A percentile compares a stretch with the other conserved stretches of the same genome.
These are phyloP conservation scores for Pisolithus microcarpus DNA, from an alignment of 768 basidiomycete genomes.

Conservation along the genomic window DNA sequence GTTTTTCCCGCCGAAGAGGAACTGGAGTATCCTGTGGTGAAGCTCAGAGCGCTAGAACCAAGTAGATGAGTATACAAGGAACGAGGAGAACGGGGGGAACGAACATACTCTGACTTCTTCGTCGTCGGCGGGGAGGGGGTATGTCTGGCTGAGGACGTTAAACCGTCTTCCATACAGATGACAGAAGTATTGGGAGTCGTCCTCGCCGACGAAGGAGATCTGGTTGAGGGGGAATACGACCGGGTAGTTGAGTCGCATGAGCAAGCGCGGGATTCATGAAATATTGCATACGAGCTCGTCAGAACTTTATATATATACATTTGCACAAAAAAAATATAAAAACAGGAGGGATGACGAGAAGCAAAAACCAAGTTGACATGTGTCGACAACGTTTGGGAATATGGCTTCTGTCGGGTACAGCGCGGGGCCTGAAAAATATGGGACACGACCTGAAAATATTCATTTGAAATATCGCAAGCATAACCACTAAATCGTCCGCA, in stretches of 20 bases:
- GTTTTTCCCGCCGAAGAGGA: slow-evolving; percentile 55
- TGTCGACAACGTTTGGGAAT: slow-evolving; percentile 13
- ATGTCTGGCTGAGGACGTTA: slow-evolving; percentile 47
- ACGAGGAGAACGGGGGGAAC: neutral
- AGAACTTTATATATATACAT: no score
- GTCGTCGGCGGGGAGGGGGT: slow-evolving; percentile 59
- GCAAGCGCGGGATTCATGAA: slow-evolving; percentile 1
- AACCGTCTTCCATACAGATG: slow-evolving; percentile 45
- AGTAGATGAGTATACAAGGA: neutral
- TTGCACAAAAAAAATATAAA: slow-evolving; percentile 18
- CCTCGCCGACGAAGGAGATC: slow-evolving; percentile 32
- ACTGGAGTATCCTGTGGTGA: slow-evolving; percentile 60
- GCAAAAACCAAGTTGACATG: slow-evolving; percentile 13
- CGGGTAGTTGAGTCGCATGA: slow-evolving; percentile 26
- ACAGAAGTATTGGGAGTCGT: slow-evolving; percentile 50
- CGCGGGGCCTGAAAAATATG: slow-evolving; percentile 25
- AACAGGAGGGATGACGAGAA: slow-evolving; percentile 26
- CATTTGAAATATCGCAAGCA: slow-evolving; percentile 26
- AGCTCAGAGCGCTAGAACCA: slow-evolving; percentile 51
- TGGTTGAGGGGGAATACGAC: slow-evolving; percentile 31
- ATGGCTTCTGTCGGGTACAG: slow-evolving; percentile 22
- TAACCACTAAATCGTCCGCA: slow-evolving; percentile 16
- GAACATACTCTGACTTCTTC: slow-evolving; percentile 54
- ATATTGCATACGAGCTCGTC: neutral
- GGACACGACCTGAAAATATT: neutral